Conservation (phyloP, 2,329 filamentous ascomycete genomes). For the Alternaria ethzedia region DNA sequence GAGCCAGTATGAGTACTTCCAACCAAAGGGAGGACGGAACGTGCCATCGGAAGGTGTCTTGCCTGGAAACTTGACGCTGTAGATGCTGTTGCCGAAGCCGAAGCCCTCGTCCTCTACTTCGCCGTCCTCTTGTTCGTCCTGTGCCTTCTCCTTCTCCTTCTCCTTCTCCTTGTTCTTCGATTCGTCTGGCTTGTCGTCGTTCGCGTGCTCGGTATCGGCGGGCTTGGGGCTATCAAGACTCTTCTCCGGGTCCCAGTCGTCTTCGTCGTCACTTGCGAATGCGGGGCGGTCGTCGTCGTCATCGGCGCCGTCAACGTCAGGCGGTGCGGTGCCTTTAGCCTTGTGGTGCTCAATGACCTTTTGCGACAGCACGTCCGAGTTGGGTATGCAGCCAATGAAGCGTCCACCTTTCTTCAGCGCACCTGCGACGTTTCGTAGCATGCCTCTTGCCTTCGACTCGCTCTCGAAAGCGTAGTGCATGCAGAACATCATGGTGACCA, state of each 20-base stretch:
- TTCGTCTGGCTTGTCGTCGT: constrained; percentile 29
- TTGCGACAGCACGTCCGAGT: constrained; percentile 85
- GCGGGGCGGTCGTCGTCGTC: constrained; percentile 44
- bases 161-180: constrained; percentile 28
- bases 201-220: constrained; percentile 45
- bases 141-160: constrained; percentile 47
- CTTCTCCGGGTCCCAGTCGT: constrained; percentile 56
- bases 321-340: constrained; percentile 47
- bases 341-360: constrained; percentile 80
- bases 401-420: constrained; percentile 91
- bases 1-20: constrained; percentile 97
- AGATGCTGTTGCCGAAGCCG: constrained; percentile 93
- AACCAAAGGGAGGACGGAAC: constrained; percentile 93
- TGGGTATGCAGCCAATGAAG: constrained; percentile 95
- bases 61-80: constrained; percentile 85
- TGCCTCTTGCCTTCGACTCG: constrained; percentile 85
- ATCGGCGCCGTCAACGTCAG: constrained; percentile 41
- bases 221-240: constrained; percentile 48
- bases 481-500: constrained; percentile 99
- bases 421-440: constrained; percentile 92
- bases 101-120: constrained; percentile 56
- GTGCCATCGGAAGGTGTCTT: constrained; percentile 83
- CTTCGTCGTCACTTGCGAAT: constrained; percentile 48
- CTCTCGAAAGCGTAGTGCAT: constrained; percentile 99
- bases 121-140: constrained; percentile 49